phyloP scores from a whole-genome alignment of 768 basidiomycete genomes.

The Aureoboletus auriporus region DNA sequence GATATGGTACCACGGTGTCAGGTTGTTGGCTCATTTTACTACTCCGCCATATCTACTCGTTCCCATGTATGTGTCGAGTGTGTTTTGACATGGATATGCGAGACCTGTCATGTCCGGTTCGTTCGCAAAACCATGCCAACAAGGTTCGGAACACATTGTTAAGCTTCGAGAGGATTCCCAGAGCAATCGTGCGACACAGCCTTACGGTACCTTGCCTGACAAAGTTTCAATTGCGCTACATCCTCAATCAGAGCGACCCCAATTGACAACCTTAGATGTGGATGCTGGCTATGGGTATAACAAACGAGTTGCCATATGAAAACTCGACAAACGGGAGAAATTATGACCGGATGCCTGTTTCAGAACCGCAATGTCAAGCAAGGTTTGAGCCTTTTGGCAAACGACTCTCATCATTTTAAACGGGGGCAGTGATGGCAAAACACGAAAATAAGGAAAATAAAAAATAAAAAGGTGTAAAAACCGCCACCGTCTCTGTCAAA shows the following conservation, averaged over 20 bases:
- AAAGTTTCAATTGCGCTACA: conserved; percentile 12
- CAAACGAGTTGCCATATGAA: too few relatives aligned
- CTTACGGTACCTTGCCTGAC: conserved; percentile 4
- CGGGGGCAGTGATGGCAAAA: background rate
- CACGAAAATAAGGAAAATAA: too few relatives aligned
- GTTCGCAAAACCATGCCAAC: conserved; percentile 9
- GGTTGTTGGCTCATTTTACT: conserved; percentile 16
- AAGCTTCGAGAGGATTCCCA: conserved; percentile 6
- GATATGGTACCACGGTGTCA: conserved; percentile 41
- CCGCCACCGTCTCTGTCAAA: too few relatives aligned
- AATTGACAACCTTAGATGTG: background rate
- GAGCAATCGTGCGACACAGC: conserved; percentile 11
- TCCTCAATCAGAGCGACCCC: conserved; percentile 23
- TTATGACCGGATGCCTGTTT: too few relatives aligned
- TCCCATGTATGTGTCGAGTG: conserved; percentile 20
- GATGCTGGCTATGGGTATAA: too few relatives aligned
- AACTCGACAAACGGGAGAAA: too few relatives aligned
- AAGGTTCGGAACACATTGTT: conserved; percentile 4
- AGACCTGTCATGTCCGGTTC: conserved; percentile 2
- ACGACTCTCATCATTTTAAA: background rate
- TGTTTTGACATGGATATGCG: conserved; percentile 10
- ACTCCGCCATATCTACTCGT: conserved; percentile 10
- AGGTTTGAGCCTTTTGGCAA: conserved; percentile 15
- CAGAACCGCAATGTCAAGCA: conserved; percentile 17
- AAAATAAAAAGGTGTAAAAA: too few relatives aligned